Percentiles rank a stretch among this genome's conserved stretches.
phyloP scores from a whole-genome alignment of 2,329 filamentous ascomycete species.

The Penicillium concentricum region DNA sequence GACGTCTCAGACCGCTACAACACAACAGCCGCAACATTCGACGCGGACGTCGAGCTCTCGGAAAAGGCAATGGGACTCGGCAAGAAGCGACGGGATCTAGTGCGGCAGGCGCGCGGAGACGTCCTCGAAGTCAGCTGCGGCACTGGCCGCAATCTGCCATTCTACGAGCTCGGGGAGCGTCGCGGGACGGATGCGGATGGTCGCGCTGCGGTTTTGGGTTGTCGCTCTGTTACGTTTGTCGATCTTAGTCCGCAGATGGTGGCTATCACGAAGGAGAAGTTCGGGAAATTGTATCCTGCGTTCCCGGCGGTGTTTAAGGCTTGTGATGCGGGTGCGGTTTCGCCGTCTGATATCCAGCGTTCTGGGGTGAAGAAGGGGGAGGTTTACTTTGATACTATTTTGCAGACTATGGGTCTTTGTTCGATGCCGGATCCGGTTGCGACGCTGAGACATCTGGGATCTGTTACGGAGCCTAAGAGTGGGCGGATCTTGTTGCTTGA shows the following conservation, averaged over 20 bases:
- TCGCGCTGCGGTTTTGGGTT: slow-evolving; percentile 31
- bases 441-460: slow-evolving; percentile 42
- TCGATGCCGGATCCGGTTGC: slow-evolving; percentile 46
- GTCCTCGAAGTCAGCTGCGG: slow-evolving; percentile 52
- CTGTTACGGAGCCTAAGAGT: slow-evolving; percentile 38
- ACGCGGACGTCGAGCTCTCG: slow-evolving; percentile 46
- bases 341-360: slow-evolving; percentile 6
- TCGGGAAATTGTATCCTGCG: slow-evolving; percentile 34
- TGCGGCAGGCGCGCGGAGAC: slow-evolving; percentile 45
- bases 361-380: background rate
- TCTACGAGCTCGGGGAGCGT: slow-evolving; percentile 44
- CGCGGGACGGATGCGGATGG: slow-evolving; percentile 33
- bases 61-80: slow-evolving; percentile 46
- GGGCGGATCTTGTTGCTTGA: slow-evolving; percentile 50
- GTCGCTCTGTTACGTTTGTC: slow-evolving; percentile 47
- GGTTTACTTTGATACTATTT: slow-evolving; percentile 46
- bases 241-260: slow-evolving; percentile 52
- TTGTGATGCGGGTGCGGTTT: slow-evolving; percentile 37
- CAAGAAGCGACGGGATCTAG: slow-evolving; percentile 42
- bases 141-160: slow-evolving; percentile 50
- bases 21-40: slow-evolving; percentile 43
- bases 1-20: slow-evolving; percentile 51
- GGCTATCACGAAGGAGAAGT: slow-evolving; percentile 46
- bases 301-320: slow-evolving; percentile 36
- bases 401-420: slow-evolving; percentile 54